Base-by-base conservation (phyloP, 352 stramenopile species). In the Paralagenidium karlingii region DNA sequence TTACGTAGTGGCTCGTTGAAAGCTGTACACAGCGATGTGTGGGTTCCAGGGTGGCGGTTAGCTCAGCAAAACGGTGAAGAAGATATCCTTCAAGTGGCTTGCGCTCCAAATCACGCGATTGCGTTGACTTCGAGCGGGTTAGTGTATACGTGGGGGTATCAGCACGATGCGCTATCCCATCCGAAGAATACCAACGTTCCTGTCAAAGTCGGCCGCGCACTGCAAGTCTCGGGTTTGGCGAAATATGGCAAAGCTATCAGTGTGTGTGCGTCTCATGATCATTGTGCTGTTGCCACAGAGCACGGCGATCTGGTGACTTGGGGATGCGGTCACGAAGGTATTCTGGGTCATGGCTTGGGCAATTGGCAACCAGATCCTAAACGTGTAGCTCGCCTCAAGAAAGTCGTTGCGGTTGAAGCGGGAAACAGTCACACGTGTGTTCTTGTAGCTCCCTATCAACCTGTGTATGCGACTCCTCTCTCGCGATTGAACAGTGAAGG, bases 361-460 rank as follows among this genome's bases (percentile, higher is more conserved):
- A 86, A 81, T 34, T 89, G 73, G 73, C 76, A 86, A 34, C 71
- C 69, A 8, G 73, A 55, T 34, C 76, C 76, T n/a, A 89, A 89
- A 45, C 65, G 74, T 30, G 76, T 89, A 0, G 31, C 57, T 27
- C 63, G 73, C 22, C 63, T 84, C 19, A 86, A 86, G 59, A 83
- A 84, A 41, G 76, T 71, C 0, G 33, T 81, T 9, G 46, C 66
- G 0, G 71, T 89, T 9, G 67, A 60, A 16, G 61, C 76, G 7
- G 76, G 76, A 0, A 69, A 85, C 8, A 69, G 85, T n/a, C 76
- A 89, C 51, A 83, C 68, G 2, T 71, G 60, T 7, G 57, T 89
- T 13, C 59, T 89, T 4, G 54, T 89, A 5, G 65, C 63, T 13
- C 71, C 76, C 1, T 18, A 57, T 20, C 54, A 54, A 15, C 43